A percentile compares a stretch with the other conserved stretches of the same genome.
phyloP scores from a whole-genome alignment of 345 rosid species.

The Murraya koenigii region DNA sequence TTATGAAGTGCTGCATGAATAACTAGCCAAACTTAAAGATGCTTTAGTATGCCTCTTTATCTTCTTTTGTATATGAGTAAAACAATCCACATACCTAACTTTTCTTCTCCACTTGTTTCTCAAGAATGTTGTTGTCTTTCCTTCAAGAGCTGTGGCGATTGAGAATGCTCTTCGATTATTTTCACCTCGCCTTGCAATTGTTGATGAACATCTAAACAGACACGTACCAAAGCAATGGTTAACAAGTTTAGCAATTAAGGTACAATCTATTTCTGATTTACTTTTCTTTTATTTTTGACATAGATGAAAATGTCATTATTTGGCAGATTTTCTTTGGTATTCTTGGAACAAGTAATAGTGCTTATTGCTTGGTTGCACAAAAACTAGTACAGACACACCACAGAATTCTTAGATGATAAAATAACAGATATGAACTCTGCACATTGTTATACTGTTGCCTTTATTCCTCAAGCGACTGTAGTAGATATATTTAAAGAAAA shows the following conservation, averaged over 20 bases:
- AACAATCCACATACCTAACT: slow-evolving; percentile 27
- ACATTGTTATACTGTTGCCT: neutral
- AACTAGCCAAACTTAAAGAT: no score
- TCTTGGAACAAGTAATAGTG: neutral
- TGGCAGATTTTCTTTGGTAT: neutral
- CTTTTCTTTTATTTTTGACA: neutral
- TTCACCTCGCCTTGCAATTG: slow-evolving; percentile 90
- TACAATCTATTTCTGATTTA: slow-evolving; percentile 25
- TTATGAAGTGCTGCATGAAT: neutral
- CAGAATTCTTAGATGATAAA: neutral
- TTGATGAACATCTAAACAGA: slow-evolving; percentile 81
- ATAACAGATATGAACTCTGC: neutral
- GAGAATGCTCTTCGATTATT: slow-evolving; percentile 82
- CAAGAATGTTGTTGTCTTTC: slow-evolving; percentile 78
- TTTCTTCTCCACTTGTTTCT: slow-evolving; percentile 14
- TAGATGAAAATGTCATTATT: neutral
- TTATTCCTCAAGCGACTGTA: neutral
- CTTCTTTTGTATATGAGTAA: neutral
- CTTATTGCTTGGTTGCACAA: neutral
- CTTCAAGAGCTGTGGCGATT: slow-evolving; percentile 87
- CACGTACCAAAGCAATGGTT: slow-evolving; percentile 90
- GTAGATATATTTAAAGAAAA: neutral
- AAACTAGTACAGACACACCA: neutral
- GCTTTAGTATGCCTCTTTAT: neutral
- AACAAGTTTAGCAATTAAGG: slow-evolving; percentile 82